Base-by-base conservation (phyloP, 306 rosid species). In the Calophaca sinica region DNA sequence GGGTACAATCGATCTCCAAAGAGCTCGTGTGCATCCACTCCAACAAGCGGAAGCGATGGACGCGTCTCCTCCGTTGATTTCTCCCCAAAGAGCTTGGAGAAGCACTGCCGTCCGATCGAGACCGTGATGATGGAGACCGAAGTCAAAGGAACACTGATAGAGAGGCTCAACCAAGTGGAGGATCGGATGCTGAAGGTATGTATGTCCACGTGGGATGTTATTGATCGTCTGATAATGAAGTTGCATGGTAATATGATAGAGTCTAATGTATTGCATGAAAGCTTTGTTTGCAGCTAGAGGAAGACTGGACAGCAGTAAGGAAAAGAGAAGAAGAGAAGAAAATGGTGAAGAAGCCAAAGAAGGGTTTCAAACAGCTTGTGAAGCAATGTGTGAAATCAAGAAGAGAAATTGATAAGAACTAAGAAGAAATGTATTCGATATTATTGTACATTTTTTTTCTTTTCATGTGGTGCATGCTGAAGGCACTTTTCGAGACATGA, bases 81-180 rank as follows among this genome's bases (percentile, higher is more conserved):
- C 44, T 91, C 92, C 3, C 96, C 97, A 0, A 84, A 54, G 80
- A 87, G 96, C 81, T 68, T 94, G 31, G 92, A 88, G 91, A 94
- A 86, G 90, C 93, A 85, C 68, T 86, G 97, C 88, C 96, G 96
- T 86, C 97, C 97, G 70, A 87, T 94, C 0, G 68, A 81, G 70
- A 76, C 62, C 20, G 96, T 88, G 38, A 74, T 90, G 48, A 76
- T 81, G 84, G 92, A 88, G 81, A 81, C 87, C 0, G 88, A 86
- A 68, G 80, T 75, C 36, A 91, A 91, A 82, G 98, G 98, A 53
- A 86, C 89, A 0, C 70, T 94, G 12, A 79, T 94, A 0, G 90
- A 91, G 68, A 85, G 98, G 79, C 90, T 94, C 28, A 84, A 81
- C 4, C 88, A 61, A 1, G 76, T 88, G 2, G 98, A 94, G 84